Conservation (phyloP, 2,329 filamentous ascomycete genomes). For the Neofusicoccum kwambonambiense region DNA sequence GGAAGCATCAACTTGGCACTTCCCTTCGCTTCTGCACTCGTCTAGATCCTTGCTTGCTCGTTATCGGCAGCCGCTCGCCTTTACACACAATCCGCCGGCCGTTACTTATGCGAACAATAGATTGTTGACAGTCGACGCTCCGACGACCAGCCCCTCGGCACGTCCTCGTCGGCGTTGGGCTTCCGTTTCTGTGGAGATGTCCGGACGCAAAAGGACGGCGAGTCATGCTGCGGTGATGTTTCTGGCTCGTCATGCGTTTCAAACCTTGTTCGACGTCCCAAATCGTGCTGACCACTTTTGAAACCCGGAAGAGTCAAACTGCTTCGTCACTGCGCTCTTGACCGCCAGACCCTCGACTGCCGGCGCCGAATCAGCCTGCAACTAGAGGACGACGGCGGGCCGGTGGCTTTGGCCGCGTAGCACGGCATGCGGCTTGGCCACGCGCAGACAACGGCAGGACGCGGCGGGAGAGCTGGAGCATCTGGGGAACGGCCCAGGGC, state of each 20-base stretch:
- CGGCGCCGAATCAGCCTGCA: neutral
- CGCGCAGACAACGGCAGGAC: neutral
- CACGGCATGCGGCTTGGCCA: neutral
- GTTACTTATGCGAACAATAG: neutral
- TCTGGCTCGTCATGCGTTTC: slow-evolving; percentile 4
- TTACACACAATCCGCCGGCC: neutral
- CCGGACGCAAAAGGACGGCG: neutral
- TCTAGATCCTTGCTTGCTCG: neutral
- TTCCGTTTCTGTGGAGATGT: neutral
- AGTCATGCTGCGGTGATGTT: slow-evolving; percentile 11
- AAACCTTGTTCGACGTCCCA: neutral
- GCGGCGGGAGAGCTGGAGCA: neutral
- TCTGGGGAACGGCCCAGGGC: neutral
- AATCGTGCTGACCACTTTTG: neutral
- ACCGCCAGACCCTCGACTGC: neutral
- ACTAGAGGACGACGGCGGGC: neutral
- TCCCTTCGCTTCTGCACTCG: neutral
- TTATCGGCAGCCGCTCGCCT: neutral
- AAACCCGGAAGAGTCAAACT: neutral
- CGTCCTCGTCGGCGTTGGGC: neutral
- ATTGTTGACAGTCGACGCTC: neutral
- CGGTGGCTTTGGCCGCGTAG: neutral
- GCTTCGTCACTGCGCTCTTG: neutral
- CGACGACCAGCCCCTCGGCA: neutral
- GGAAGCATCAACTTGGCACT: neutral